Base-by-base conservation (phyloP, 352 stramenopile genomes). In the Pythium phragmiticola region DNA sequence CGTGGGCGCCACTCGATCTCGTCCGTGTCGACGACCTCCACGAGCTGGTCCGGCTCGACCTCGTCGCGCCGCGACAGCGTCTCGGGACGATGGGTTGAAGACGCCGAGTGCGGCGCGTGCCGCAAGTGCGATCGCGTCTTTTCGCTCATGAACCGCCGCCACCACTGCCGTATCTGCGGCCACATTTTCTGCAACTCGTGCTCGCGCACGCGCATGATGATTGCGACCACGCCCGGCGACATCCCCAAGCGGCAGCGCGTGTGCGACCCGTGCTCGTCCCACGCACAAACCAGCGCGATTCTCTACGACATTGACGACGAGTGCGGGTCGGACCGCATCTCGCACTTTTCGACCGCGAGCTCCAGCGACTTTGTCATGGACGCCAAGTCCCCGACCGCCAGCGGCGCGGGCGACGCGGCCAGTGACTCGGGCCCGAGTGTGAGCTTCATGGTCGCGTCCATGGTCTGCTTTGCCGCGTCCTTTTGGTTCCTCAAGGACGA, bases 401-500 rank as follows among this genome's bases (percentile, higher is more conserved):
- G 69, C 37, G 37, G 14, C 37, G 26, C 26, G 26, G 14, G 37
- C 37, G 14, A 17, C 11, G 53, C 57, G 21, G 17, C 34, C 16
- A 16, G 33, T 11, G 46, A 72, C 8, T 66, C 57, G 2, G 67
- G 66, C 19, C 74, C 61, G n/a, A 90, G 72, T 30, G 43, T 84
- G 16, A 64, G 64, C 50, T 85, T 90, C 39, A 69, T 89, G 66
- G 12, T 88, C 19, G 78, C 76, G 17, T 91, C 80, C 8, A 77
- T 80, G 39, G 69, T 84, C 5, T 81, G 77, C 36, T 90, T 90
- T 11, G 77, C 73, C 0, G 70, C 76, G 43, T 81, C 84, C 2
- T 90, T 93, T 28, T 93, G 80, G 80, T 91, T 91, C 66, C 70
- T 93, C 12, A 89, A 88, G 65, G 82, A 90, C 64, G 82, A 91